phyloP scores from a whole-genome alignment of 2,329 filamentous ascomycete species.

The Penicillium italicum region DNA sequence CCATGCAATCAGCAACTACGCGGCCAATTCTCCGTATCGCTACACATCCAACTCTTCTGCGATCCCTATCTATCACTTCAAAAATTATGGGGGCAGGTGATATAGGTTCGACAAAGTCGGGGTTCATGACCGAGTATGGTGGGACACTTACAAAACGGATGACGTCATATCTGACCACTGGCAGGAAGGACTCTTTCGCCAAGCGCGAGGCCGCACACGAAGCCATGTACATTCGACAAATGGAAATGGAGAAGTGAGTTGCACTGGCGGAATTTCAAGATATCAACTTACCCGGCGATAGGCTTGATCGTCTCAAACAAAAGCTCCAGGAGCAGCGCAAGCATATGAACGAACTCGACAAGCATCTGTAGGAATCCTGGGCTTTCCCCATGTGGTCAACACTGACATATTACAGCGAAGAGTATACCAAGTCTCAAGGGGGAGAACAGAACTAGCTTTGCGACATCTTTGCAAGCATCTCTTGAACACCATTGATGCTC shows the following conservation, averaged over 20 bases:
- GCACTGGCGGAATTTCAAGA: neutral
- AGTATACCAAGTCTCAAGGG: constrained; percentile 14
- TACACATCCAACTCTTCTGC: constrained; percentile 3
- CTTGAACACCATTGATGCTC: neutral
- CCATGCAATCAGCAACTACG: constrained; percentile 15
- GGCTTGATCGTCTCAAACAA: constrained; percentile 15
- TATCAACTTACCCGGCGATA: neutral
- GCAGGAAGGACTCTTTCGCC: constrained; percentile 23
- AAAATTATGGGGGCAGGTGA: constrained; percentile 25
- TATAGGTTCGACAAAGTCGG: constrained; percentile 22
- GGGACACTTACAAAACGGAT: constrained; percentile 3
- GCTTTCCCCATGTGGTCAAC: neutral
- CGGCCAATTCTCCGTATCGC: constrained; percentile 19
- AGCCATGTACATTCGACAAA: constrained; percentile 15
- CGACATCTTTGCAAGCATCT: neutral
- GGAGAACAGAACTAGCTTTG: constrained; percentile 18
- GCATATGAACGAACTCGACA: constrained; percentile 28
- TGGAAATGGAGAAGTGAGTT: constrained; percentile 24
- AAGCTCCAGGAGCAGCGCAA: constrained; percentile 25
- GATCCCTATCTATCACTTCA: constrained; percentile 18
- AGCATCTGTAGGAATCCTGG: constrained; percentile 21
- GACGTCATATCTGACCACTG: constrained; percentile 19
- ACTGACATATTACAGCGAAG: constrained; percentile 13
- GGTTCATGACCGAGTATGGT: constrained; percentile 28
- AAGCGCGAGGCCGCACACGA: constrained; percentile 21